These are phyloP conservation scores for Dactylella cylindrospora DNA, from an alignment of 2,329 filamentous ascomycete species.

Conservation along the genomic window DNA sequence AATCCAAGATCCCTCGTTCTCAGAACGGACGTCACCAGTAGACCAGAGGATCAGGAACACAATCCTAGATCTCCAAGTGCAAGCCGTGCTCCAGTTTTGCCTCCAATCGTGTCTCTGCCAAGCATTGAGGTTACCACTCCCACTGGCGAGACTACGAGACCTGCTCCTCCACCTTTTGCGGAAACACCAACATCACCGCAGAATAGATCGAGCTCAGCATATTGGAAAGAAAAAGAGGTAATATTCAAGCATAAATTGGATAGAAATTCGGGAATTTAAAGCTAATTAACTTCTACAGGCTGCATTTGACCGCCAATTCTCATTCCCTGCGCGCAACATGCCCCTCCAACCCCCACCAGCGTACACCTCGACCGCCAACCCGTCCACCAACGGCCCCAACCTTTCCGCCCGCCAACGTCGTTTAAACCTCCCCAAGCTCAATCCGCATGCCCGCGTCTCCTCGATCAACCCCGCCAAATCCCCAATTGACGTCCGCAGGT, in stretches of 20 bases:
- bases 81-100: conserved; percentile 28
- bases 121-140: conserved; percentile 37
- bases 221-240: conserved; percentile 44
- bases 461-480: conserved; percentile 34
- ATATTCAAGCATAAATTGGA: conserved; percentile 2
- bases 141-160: conserved; percentile 24
- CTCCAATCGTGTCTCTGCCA: conserved; percentile 21
- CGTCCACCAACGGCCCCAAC: conserved; percentile 10
- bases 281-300: conserved; percentile 30
- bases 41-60: conserved; percentile 40
- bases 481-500: conserved; percentile 34
- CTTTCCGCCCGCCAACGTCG: conserved; percentile 36
- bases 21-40: conserved; percentile 39
- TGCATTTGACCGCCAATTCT: conserved; percentile 38
- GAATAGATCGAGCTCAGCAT: conserved; percentile 3
- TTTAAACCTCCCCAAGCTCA: conserved; percentile 35
- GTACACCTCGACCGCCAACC: conserved; percentile 23
- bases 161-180: conserved; percentile 32
- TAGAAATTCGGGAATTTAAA: conserved; percentile 9
- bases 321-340: conserved; percentile 29
- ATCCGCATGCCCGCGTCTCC: conserved; percentile 27
- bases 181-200: conserved; percentile 15
- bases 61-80: conserved; percentile 29
- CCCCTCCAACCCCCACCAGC: conserved; percentile 36
- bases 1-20: conserved; percentile 41